These are phyloP conservation scores for Neopestalotiopsis rosae DNA, from an alignment of 2,329 filamentous ascomycete species.

Conservation along the genomic window DNA sequence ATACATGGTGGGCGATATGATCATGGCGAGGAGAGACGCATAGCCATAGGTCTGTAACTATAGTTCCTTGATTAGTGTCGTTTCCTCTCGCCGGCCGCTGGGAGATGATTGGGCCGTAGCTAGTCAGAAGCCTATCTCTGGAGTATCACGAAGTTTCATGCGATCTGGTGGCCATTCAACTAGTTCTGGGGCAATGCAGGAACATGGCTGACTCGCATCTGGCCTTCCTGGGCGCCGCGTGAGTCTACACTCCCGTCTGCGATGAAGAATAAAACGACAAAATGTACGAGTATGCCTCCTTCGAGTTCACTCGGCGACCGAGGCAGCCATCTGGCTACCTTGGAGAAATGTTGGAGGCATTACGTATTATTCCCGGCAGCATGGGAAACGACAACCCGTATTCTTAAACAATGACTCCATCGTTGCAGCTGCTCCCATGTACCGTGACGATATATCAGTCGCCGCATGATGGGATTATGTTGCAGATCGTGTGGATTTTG, in stretches of 20 bases:
- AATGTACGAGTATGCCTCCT: no score
- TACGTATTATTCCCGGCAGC: no score
- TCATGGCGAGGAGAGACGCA: not conserved
- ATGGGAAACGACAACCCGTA: not conserved
- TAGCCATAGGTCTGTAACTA: not conserved
- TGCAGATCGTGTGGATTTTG: not conserved
- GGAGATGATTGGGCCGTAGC: not conserved
- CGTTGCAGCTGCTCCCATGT: not conserved
- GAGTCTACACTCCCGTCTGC: not conserved
- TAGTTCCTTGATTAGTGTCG: not conserved
- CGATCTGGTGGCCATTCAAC: constrained; percentile 1
- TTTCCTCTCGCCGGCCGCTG: not conserved
- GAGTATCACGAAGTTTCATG: constrained; percentile 3
- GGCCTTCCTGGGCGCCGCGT: not conserved
- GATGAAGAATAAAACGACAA: not conserved
- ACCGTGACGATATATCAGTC: not conserved
- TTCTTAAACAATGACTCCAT: not conserved
- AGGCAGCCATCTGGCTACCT: no score
- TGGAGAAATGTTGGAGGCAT: no score
- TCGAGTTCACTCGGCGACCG: no score
- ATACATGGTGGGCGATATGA: not conserved
- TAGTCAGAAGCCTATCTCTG: not conserved
- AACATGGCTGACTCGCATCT: not conserved
- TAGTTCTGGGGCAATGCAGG: constrained; percentile 1
- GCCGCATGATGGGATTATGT: not conserved